Percentiles rank a stretch among this genome's conserved stretches.
Conservation (phyloP, 371 early-diverging fungal genomes). For the Actinomucor elegans region DNA sequence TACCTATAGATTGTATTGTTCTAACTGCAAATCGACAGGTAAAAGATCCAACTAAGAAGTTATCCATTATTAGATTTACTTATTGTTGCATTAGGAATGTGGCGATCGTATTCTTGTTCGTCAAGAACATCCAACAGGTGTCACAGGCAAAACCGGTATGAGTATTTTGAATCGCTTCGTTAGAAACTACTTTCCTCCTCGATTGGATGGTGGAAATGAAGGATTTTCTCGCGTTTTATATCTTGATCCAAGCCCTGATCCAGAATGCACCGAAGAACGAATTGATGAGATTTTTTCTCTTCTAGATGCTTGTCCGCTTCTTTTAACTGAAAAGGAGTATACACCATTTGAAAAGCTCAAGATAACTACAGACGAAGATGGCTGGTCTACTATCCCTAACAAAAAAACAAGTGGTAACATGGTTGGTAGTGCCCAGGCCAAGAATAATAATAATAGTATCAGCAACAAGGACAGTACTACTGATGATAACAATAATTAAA, state of each 20-base stretch:
- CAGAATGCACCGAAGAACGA: conserved; percentile 49
- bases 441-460: too few species aligned
- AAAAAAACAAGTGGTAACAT: background rate
- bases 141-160: conserved; percentile 63
- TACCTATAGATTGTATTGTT: conserved; percentile 70
- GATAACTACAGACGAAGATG: conserved; percentile 2
- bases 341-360: background rate
- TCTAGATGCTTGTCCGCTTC: conserved; percentile 18
- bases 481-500: too few species aligned
- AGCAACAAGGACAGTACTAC: too few species aligned
- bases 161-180: conserved; percentile 62
- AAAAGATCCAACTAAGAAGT: background rate
- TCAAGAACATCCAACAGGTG: conserved; percentile 72
- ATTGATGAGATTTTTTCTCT: conserved; percentile 43
- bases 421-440: too few species aligned
- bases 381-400: conserved; percentile 11
- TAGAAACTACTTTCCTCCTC: conserved; percentile 59
- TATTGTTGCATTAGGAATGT: conserved; percentile 55
- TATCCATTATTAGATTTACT: background rate
- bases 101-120: conserved; percentile 60
- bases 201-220: conserved; percentile 42
- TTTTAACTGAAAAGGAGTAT: background rate
- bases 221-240: conserved; percentile 60
- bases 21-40: conserved; percentile 61
- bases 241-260: conserved; percentile 47